A percentile compares a stretch with the other conserved stretches of the same genome.
phyloP scores from a whole-genome alignment of 495 filamentous ascomycete species.

The Annulohypoxylon moriforme region DNA sequence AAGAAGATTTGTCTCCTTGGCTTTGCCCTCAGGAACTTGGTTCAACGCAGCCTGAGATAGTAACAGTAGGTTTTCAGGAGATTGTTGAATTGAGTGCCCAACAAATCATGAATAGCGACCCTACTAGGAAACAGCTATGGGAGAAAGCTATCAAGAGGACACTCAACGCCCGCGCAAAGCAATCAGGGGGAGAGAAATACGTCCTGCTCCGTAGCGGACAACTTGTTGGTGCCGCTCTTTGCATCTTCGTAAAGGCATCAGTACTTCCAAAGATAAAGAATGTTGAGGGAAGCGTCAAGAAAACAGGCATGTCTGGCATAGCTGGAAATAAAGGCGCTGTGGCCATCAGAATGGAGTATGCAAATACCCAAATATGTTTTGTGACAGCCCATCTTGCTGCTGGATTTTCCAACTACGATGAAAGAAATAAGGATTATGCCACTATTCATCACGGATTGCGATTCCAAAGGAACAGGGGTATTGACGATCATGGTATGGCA shows the following conservation, averaged over 20 bases:
- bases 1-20: slow-evolving; percentile 86
- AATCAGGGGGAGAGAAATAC: slow-evolving; percentile 76
- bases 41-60: slow-evolving; percentile 74
- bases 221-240: slow-evolving; percentile 90
- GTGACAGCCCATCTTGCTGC: slow-evolving; percentile 97
- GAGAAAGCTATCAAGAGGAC: slow-evolving; percentile 82
- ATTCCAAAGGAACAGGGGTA: slow-evolving; percentile 89
- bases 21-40: slow-evolving; percentile 69
- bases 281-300: slow-evolving; percentile 95
- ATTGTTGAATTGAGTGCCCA: slow-evolving; percentile 96
- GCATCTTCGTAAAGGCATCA: slow-evolving; percentile 87
- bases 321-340: slow-evolving; percentile 99
- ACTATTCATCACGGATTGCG: slow-evolving; percentile 88
- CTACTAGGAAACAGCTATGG: slow-evolving; percentile 84
- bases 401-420: slow-evolving; percentile 96
- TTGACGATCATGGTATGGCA: slow-evolving; percentile 81
- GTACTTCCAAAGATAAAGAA: slow-evolving; percentile 86
- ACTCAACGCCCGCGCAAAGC: slow-evolving; percentile 75
- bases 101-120: slow-evolving; percentile 99
- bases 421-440: slow-evolving; percentile 90
- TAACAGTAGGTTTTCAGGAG: slow-evolving; percentile 94
- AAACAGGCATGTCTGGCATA: slow-evolving; percentile 97
- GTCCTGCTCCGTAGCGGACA: slow-evolving; percentile 91
- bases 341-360: slow-evolving; percentile 94
- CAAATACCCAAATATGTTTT: slow-evolving; percentile 92